Conservation (phyloP, 129 eudicot genomes). For the Flaveria sonorensis region DNA sequence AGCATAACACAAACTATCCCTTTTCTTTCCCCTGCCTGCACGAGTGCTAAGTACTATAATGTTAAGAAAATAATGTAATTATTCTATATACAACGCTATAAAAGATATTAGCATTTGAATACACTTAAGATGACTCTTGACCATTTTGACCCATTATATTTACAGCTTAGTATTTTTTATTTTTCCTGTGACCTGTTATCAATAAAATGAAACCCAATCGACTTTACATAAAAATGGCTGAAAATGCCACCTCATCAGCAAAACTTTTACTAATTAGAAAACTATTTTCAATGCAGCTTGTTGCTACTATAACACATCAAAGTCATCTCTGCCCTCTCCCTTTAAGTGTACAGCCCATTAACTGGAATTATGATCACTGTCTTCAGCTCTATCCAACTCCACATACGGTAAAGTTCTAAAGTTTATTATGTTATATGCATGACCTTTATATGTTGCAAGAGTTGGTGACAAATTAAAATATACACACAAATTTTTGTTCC, state of each 20-base stretch:
- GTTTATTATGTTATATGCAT: constrained; percentile 2
- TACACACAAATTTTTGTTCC: neutral
- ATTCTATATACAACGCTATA: neutral
- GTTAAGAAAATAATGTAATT: neutral
- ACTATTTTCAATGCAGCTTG: constrained; percentile 65
- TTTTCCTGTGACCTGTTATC: neutral
- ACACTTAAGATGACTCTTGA: neutral
- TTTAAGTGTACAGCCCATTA: constrained; percentile 75
- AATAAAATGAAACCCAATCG: neutral
- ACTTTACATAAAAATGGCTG: neutral
- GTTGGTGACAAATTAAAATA: neutral
- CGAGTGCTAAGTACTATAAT: neutral
- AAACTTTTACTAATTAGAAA: neutral
- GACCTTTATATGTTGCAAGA: neutral
- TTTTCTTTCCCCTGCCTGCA: neutral
- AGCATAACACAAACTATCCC: too few species aligned
- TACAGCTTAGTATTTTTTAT: neutral
- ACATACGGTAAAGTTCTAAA: constrained; percentile 56
- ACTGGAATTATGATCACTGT: constrained; percentile 88
- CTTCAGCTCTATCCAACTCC: constrained; percentile 97
- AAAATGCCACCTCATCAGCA: neutral
- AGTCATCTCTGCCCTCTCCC: constrained; percentile 98
- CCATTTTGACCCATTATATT: neutral
- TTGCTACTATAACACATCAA: constrained; percentile 95
- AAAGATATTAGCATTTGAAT: neutral